A percentile compares a stretch with the other conserved stretches of the same genome.
Evolutionary conservation across 345 rosid genomes (phyloP).

Genomic region (Turnera subulata): DNA sequence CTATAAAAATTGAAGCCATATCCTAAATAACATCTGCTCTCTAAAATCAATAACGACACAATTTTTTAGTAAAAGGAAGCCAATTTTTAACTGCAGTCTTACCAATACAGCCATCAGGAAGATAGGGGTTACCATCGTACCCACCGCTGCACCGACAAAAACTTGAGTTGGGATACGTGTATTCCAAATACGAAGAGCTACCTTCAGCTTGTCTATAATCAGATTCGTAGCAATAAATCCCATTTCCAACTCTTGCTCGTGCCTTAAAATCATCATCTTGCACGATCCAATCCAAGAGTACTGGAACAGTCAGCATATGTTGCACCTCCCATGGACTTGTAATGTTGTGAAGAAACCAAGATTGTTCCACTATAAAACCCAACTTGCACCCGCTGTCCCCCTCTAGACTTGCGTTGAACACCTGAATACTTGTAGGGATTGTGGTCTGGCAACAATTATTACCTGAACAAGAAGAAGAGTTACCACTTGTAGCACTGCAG

Average conservation of each 20-base stretch:
- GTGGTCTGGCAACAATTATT: neutral
- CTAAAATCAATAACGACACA: too few species aligned
- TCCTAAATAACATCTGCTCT: too few species aligned
- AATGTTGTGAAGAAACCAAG: neutral
- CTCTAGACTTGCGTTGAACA: neutral
- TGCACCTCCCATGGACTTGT: neutral
- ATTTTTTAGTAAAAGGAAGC: too few species aligned
- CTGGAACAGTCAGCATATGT: neutral
- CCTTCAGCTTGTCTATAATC: neutral
- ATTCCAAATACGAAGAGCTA: too few species aligned
- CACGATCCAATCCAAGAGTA: neutral
- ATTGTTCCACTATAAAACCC: neutral
- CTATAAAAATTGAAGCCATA: too few species aligned
- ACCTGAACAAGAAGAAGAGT: neutral
- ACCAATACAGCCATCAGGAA: conserved; percentile 17
- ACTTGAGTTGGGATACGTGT: neutral
- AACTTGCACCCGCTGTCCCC: neutral
- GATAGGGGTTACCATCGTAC: conserved; percentile 17
- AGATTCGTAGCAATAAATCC: neutral
- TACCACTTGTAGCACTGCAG: neutral
- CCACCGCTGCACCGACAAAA: neutral
- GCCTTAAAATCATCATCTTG: too few species aligned
- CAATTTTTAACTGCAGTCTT: too few species aligned
- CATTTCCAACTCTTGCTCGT: accelerated
- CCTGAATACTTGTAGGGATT: neutral